Evolutionary conservation across 2,329 filamentous ascomycete species (phyloP), one percentile per base, ranked within the genome.

Genomic region (Fusarium caatingaense): DNA sequence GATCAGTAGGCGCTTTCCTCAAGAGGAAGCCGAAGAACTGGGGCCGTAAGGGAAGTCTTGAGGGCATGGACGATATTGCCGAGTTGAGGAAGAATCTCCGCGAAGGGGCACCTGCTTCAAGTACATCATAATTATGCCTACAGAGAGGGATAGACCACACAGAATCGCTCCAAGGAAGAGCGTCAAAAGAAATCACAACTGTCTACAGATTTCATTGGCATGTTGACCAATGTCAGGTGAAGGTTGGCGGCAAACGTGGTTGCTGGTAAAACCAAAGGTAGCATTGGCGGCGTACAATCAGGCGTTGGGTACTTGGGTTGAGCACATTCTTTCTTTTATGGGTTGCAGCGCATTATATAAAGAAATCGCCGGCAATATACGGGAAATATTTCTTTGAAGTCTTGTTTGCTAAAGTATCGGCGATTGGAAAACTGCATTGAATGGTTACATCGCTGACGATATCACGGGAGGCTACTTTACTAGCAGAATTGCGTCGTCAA

Each of bases 1-100:
- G 96, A 12, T 89, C 94, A 21, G 96, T 98, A 0, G 96, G 96
- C 2, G 96, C 96, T 0, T 99, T 99, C 78, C 83, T 99, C 64
- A 97, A 95, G 82, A 85, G 94, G 47, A 93, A 97, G 81, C 95
- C 95, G 0, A 87, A 87, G 67, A 97, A 97, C 75, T 98, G 95
- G 95, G 94, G 94, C 1, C 87, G 95, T 42, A 87, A 94, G 64
- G 91, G 90, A 57, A 97, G 93, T 76, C 84, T 94, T 40, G 92
- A 94, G 85, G 78, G 74, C 15, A 73, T 77, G 72, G 77, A 80
- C 8, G 76, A 80, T 20, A 42, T 77, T 47, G 66, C 76, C 18
- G 76, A 79, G 60, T 72, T 76, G 64, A 72, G 77, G 68, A 76
- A 60, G 64, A 72, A 49, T 47, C 56, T 69, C 18, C 70, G 68